phyloP scores from a whole-genome alignment of 2,329 filamentous ascomycete genomes.

The Ophiostoma perfectum region DNA sequence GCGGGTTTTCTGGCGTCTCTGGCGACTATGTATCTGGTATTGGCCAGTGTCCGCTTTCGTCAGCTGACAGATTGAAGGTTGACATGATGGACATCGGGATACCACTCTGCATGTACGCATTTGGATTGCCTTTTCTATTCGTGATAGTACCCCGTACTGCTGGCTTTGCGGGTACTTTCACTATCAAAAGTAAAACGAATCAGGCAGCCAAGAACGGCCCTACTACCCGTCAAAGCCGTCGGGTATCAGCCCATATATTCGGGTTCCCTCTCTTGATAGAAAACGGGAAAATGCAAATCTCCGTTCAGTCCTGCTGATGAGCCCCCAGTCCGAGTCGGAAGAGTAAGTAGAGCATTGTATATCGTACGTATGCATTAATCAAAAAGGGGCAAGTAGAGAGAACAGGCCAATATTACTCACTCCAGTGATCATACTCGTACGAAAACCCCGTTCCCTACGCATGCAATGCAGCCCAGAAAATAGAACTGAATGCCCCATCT shows the following conservation, averaged over 20 bases:
- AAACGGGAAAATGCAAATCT: too few relatives aligned
- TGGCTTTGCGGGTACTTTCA: neutral
- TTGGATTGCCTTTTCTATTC: neutral
- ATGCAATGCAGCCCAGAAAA: constrained; percentile 8
- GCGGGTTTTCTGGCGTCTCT: neutral
- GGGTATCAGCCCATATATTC: too few relatives aligned
- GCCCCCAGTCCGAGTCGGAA: too few relatives aligned
- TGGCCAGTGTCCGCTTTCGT: neutral
- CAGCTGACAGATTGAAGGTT: neutral
- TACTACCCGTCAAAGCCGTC: constrained; percentile 1
- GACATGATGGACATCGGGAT: constrained; percentile 2
- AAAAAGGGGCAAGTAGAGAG: too few relatives aligned
- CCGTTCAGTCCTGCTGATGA: too few relatives aligned
- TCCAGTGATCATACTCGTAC: neutral
- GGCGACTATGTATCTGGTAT: neutral
- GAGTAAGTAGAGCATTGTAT: too few relatives aligned
- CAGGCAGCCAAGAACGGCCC: constrained; percentile 2
- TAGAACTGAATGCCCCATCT: constrained; percentile 3
- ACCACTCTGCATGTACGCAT: neutral
- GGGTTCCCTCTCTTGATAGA: too few relatives aligned
- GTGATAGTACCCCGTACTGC: neutral
- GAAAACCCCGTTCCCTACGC: neutral
- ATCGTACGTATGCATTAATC: too few relatives aligned
- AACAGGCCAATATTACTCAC: neutral
- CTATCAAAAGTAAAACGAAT: neutral